phyloP scores from a whole-genome alignment of 805 yeast species.

The Wickerhamiella spandovensis region DNA sequence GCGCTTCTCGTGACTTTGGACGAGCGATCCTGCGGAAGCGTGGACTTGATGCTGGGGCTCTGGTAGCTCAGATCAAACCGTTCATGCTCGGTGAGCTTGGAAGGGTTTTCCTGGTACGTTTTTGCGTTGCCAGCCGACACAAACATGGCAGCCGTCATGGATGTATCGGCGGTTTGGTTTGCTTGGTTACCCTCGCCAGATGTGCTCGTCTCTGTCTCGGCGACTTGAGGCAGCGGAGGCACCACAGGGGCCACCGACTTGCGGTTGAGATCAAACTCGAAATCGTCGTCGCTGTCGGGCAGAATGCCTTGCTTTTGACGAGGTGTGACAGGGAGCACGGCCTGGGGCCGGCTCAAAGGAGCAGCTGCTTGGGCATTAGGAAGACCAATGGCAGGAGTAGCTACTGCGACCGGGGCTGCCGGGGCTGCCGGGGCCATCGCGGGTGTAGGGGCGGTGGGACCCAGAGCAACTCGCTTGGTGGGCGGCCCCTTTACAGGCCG shows the following conservation, averaged over 20 bases:
- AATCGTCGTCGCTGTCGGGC: background rate
- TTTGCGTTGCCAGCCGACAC: slow-evolving; percentile 11
- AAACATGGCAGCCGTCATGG: slow-evolving; percentile 7
- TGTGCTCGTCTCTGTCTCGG: background rate
- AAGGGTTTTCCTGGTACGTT: slow-evolving; percentile 1
- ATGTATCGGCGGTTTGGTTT: background rate
- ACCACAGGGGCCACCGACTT: background rate
- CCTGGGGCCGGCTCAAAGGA: background rate
- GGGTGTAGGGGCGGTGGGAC: background rate
- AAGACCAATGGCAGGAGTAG: background rate
- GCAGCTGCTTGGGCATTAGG: background rate
- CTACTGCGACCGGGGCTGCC: background rate
- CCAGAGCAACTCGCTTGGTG: background rate
- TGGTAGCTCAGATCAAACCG: slow-evolving; percentile 3
- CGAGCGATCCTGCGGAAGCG: slow-evolving; percentile 10
- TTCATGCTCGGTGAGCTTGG: background rate
- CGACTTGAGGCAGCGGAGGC: background rate
- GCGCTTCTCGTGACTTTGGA: background rate
- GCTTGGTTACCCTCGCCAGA: background rate
- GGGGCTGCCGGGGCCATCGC: background rate
- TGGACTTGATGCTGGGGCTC: slow-evolving; percentile 2
- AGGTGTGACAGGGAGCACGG: background rate
- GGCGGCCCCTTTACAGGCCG: slow-evolving; percentile 10
- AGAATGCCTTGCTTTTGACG: background rate
- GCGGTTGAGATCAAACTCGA: background rate